Evolutionary conservation across 192 early-diverging fungal species (phyloP), one percentile per base, ranked within the genome.

Genomic region (Backusella tarrabulga): DNA sequence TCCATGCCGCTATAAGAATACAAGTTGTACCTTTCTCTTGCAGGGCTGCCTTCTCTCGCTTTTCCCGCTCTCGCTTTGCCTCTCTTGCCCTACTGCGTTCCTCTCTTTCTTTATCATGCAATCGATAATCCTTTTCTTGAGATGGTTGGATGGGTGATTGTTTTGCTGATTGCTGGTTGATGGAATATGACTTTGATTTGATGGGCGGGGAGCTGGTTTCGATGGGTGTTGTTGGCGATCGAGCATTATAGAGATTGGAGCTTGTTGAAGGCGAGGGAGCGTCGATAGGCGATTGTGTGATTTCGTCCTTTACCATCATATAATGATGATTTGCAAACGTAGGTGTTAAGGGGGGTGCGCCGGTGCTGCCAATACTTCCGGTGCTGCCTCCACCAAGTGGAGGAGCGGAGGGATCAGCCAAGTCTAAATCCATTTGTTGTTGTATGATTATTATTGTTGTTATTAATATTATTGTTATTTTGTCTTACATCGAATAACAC

Each of bases 401-500:
- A 26, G 75, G 67, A 6, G 46, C 75, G 38, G 66, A 69, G 15
- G 63, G 75, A 21, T 76, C 63, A 21, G 67, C 75, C 63, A 76
- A 23, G 12, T 14, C 75, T 76, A 42, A 15, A 32, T 56, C 23
- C 32, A 32, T 21, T 21, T 11, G 32, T 32, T 32, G 0, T 32
- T 3, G 2, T 32, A 32, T 32, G 2, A 3, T 32, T 32, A 3
- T 32, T 32, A 32, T 32, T 32, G 32, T 0, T 32, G 2, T 32
- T 32, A 29, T 29, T 29, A n/a, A n/a, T n/a, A 1, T 29, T 29
- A 21, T 8, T 21, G 1, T 4, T 1, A n/a, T 56, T 0, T 26
- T 21, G 19, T 21, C 54, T 56, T 63, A 81, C 84, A 80, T 80
- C 82, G 44, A 38, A 80, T 41, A 46, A 87, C 42, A 21, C 81